Base-by-base conservation (phyloP, 495 filamentous ascomycete genomes). In the Gamarada debralockiae region DNA sequence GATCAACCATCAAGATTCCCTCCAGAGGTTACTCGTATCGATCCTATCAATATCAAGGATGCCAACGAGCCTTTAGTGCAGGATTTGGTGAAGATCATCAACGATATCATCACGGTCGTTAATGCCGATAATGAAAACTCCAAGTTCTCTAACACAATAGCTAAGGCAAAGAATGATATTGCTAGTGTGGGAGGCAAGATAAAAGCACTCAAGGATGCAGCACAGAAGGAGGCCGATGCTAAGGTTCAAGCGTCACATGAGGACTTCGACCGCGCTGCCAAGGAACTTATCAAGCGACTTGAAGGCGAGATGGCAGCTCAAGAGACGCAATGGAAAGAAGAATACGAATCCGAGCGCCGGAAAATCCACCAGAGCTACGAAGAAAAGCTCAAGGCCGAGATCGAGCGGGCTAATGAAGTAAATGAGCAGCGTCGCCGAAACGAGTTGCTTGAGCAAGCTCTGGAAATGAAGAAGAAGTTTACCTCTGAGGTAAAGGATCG, bases 21-120 rank as follows among this genome's bases (percentile, higher is more conserved):
- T 48, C 74, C 86, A 21, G 56, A 62, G 29, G 72, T 84, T 1
- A 69, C 77, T 38, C 79, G 77, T 14, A 87, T 97, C 53, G 88
- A 92, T 61, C 80, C 87, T 24, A 65, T 96, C 25, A 77, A 82
- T 43, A 76, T 92, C 33, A 73, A 76, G 47, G 79, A 84, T 58
- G 88, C 87, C 50, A 80, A 85, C 52, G 93, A 97, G 60, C 84
- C 89, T 3, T 74, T 96, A 20, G 88, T 97, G 3, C 90, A 95
- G 69, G 89, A 97, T 63, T 73, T 98, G n/a, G 87, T 93, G 49
- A 92, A 88, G 72, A 90, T 93, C 63, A 77, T 97, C 57, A 98
- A 98, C 70, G 88, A 92, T 68, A 86, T 98, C 65, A 96, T 98
- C 65, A 82, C 87, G 1, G 87, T 92, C 25, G 82, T 97, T 50